Evolutionary conservation across 768 basidiomycete genomes (phyloP), one percentile per base, ranked within the genome.

Genomic region (Amanita phalloides): DNA sequence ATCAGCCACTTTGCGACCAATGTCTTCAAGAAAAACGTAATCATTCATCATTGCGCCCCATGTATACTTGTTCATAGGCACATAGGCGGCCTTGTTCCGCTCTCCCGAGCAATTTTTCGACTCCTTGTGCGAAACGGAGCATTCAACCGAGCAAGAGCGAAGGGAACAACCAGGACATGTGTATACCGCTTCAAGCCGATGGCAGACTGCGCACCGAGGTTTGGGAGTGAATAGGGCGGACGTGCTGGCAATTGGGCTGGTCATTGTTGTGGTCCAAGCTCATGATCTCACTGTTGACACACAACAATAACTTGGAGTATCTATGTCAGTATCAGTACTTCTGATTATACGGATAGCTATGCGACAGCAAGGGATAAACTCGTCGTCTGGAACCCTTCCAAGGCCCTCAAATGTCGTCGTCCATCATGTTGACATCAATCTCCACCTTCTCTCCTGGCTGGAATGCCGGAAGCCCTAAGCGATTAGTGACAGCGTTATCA

Each of bases 381-480:
- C 26, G 7, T 30, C 28, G 10, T 26, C 14, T 36, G 20, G 17
- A 17, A 46, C 14, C n/a, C 9, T 17, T 20, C 14, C 20, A 3
- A 4, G 10, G 1, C 14, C 14, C 32, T 71, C 68, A 95, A 55
- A 93, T 79, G 66, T 96, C 92, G 25, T 52, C 51, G 65, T 94
- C 92, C 83, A 33, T 33, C 33, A 88, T 89, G 47, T 77, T 79
- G 55, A 93, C 76, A 62, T 86, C 79, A 54, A 94, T 89, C 73
- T 91, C 85, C 25, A 99, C 92, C 71, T 97, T 95, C 72, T 98
- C 92, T 51, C 96, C 96, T 2, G 96, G 95, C 66, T 95, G 89
- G 74, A 99, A 98, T 10, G 95, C 91, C 43, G 96, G 96, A 26
- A 98, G 77, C 58, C 96, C 95, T 97, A 59, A n/a, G 37, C 28